Percentiles rank a stretch among this genome's conserved stretches.
Evolutionary conservation across 345 rosid species (phyloP).

Genomic region (Anastatica hierochuntica): DNA sequence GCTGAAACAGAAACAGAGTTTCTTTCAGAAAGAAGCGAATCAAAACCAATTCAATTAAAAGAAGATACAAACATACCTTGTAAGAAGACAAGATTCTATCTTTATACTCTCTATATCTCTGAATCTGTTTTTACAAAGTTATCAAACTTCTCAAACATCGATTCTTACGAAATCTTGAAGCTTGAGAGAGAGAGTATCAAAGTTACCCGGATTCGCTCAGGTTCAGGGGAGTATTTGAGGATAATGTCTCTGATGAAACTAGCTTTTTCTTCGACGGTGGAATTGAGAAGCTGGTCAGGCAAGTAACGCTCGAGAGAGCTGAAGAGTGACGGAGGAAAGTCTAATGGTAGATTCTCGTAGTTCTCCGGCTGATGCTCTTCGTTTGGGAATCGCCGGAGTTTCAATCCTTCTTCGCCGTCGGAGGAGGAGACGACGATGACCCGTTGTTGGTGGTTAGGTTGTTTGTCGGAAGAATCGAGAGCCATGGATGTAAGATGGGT

Average conservation of each 20-base stretch:
- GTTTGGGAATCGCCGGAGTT: constrained; percentile 45
- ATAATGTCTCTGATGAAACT: constrained; percentile 58
- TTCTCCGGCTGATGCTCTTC: constrained; percentile 58
- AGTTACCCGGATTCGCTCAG: constrained; percentile 61
- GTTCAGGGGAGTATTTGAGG: constrained; percentile 60
- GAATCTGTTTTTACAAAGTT: background rate
- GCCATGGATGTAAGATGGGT: constrained; percentile 21
- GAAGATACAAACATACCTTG: constrained; percentile 8
- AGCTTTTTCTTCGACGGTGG: constrained; percentile 43
- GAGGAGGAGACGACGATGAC: constrained; percentile 1
- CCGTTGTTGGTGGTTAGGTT: constrained; percentile 11
- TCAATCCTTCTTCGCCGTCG: constrained; percentile 7
- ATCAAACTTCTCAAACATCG: no score
- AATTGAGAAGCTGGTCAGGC: constrained; percentile 46
- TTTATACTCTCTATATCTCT: constrained; percentile 23
- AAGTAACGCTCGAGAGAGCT: constrained; percentile 79
- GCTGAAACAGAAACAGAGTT: no score
- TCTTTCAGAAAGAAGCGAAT: background rate
- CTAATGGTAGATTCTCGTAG: constrained; percentile 69
- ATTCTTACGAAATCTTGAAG: background rate
- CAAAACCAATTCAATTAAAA: background rate
- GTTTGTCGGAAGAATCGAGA: constrained; percentile 23
- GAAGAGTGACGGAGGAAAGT: constrained; percentile 55
- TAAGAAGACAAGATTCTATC: constrained; percentile 22
- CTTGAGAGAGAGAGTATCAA: background rate